Conservation (phyloP, 2,329 filamentous ascomycete genomes). For the Ophiostoma montium region DNA sequence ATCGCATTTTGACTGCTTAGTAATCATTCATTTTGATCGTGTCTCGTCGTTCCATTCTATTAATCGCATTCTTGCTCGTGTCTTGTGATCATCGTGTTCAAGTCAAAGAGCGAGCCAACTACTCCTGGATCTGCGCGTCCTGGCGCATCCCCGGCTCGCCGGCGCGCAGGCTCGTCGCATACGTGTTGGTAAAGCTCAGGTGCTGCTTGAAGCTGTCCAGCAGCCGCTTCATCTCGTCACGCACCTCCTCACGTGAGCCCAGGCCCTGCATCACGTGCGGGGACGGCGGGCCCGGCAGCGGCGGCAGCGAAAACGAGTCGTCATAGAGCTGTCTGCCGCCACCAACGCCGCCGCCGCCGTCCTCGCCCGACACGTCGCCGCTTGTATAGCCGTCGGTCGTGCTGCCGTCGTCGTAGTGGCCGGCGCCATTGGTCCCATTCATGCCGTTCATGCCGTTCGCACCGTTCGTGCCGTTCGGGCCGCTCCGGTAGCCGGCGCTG, state of each 20-base stretch:
- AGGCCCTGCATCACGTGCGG: slow-evolving; percentile 32
- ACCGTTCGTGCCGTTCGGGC: neutral
- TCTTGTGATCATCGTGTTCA: no score
- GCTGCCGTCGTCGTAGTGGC: neutral
- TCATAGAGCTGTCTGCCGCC: no score
- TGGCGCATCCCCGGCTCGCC: slow-evolving; percentile 25
- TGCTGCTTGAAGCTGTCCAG: slow-evolving; percentile 24
- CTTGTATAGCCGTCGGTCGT: neutral
- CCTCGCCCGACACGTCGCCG: neutral
- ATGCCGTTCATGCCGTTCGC: neutral
- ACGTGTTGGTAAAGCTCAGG: slow-evolving; percentile 19
- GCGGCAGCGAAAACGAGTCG: slow-evolving; percentile 8
- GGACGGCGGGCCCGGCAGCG: slow-evolving; percentile 23
- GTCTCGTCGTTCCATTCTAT: no score
- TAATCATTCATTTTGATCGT: no score
- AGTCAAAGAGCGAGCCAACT: no score
- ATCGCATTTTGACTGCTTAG: no score
- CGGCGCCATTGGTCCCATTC: neutral
- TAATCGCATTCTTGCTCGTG: no score
- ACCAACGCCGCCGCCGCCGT: neutral
- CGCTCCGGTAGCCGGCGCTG: no score
- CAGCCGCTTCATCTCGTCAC: slow-evolving; percentile 27
- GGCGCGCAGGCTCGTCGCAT: slow-evolving; percentile 16
- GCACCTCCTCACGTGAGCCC: slow-evolving; percentile 19
- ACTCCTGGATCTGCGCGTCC: slow-evolving; percentile 7